Evolutionary conservation across 2,329 filamentous ascomycete species (phyloP).

Genomic region (Cordyceps cicadae): DNA sequence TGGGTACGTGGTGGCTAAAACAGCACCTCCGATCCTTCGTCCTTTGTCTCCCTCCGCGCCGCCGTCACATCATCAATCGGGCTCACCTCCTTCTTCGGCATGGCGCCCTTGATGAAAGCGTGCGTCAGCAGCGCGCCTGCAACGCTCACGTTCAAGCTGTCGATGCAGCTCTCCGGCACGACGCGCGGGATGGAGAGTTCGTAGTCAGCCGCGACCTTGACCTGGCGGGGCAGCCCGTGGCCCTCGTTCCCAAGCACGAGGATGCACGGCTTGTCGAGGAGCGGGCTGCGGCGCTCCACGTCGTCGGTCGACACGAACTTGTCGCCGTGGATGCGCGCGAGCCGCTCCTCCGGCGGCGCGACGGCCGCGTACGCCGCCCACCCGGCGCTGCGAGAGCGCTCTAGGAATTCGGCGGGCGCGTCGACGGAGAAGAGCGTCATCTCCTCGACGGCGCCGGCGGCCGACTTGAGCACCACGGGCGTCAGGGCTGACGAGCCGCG

Average conservation of each 20-base stretch:
- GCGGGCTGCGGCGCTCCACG: slow-evolving; percentile 42
- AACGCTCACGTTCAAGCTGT: slow-evolving; percentile 90
- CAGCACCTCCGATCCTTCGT: neutral
- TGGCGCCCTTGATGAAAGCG: slow-evolving; percentile 48
- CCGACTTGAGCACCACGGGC: slow-evolving; percentile 75
- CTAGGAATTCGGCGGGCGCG: slow-evolving; percentile 61
- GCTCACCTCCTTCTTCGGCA: neutral
- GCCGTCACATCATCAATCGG: neutral
- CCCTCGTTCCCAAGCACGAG: slow-evolving; percentile 80
- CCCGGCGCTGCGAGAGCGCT: slow-evolving; percentile 56
- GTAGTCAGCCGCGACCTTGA: slow-evolving; percentile 59
- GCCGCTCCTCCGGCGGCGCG: slow-evolving; percentile 32
- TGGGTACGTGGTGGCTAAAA: neutral
- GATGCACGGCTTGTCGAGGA: slow-evolving; percentile 58
- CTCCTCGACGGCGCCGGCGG: slow-evolving; percentile 77
- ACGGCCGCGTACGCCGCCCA: slow-evolving; percentile 82
- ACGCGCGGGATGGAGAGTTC: slow-evolving; percentile 57
- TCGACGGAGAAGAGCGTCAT: slow-evolving; percentile 64
- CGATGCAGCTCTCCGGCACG: slow-evolving; percentile 51
- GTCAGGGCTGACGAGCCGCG: slow-evolving; percentile 67
- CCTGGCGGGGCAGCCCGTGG: slow-evolving; percentile 56
- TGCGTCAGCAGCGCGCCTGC: slow-evolving; percentile 70
- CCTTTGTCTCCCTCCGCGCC: neutral
- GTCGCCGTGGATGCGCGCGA: slow-evolving; percentile 26
- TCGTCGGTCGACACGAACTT: slow-evolving; percentile 42